Base-by-base conservation (phyloP, 1,284 basidiomycete species). In the Ustilago trichophora region DNA sequence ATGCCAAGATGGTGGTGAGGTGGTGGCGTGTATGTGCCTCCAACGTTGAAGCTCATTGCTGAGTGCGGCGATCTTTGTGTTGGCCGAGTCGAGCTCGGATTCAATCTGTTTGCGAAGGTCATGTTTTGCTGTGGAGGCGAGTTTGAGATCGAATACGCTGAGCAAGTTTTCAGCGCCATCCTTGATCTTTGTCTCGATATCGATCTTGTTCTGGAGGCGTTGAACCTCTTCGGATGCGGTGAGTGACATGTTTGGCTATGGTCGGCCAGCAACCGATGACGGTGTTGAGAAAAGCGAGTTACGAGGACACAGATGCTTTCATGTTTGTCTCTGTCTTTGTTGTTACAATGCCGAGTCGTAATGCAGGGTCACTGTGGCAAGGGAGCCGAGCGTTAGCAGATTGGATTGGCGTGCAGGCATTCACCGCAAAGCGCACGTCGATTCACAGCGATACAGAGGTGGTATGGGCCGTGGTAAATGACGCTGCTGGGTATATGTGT, bases 81-180 rank as follows among this genome's bases (percentile, higher is more conserved):
- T 87, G 6, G 92, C 90, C 74, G 86, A 87, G 32, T 87, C 86
- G 27, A 93, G 84, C 79, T 92, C 91, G 0, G 87, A 86, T 81
- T 91, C 86, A 38, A 93, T 89, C 83, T 90, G 87, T 35, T 83
- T 82, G 44, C 90, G 87, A 71, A 91, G 84, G 19, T 83, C 83
- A 51, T 87, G 87, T 88, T 91, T 75, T 33, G 73, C 57, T 11
- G 47, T 35, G 18, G 59, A 56, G 18, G 60, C 58, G 18, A 59
- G 46, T 31, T 59, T 63, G 31, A 51, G 48, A 31, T 72, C 82
- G 24, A 85, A 84, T 82, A 90, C 87, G 60, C 87, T 87, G 40
- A 93, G 83, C 48, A 93, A 84, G 62, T 89, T 91, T 82, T 91
- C 90, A 1, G 91, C 91, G 15, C 92, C 91, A 81, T 92, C 90